phyloP scores from a whole-genome alignment of 2,329 filamentous ascomycete species.

The Elsinoe fawcettii region DNA sequence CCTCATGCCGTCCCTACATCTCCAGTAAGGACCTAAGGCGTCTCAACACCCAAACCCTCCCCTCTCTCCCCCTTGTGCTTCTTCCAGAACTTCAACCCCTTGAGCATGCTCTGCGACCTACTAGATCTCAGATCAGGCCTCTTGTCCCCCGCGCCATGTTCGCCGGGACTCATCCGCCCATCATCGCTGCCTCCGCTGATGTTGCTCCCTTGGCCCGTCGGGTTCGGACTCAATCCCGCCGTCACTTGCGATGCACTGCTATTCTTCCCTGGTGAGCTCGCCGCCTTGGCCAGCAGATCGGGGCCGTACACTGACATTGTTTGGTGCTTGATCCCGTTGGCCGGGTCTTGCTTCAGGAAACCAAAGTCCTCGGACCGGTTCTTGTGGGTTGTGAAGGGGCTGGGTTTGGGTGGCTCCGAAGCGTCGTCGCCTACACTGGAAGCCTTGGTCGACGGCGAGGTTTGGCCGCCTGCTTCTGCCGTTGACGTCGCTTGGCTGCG shows the following conservation, averaged over 20 bases:
- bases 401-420: slow-evolving; percentile 22
- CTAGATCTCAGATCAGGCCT: slow-evolving; percentile 21
- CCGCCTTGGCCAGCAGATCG: slow-evolving; percentile 13
- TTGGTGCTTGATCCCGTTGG: neutral
- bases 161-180: neutral
- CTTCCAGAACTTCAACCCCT: slow-evolving; percentile 32
- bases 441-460: slow-evolving; percentile 28
- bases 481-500: slow-evolving; percentile 29
- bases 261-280: slow-evolving; percentile 9
- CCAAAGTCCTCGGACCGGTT: slow-evolving; percentile 9
- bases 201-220: neutral
- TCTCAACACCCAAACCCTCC: slow-evolving; percentile 17
- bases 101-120: slow-evolving; percentile 29
- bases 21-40: neutral
- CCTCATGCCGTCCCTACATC: neutral
- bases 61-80: slow-evolving; percentile 21
- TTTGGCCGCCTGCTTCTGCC: slow-evolving; percentile 24
- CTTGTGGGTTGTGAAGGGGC: neutral
- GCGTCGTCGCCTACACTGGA: slow-evolving; percentile 29
- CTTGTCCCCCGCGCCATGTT: neutral
- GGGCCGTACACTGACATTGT: slow-evolving; percentile 17
- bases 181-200: slow-evolving; percentile 3
- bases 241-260: slow-evolving; percentile 12
- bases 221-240: neutral
- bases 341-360: slow-evolving; percentile 11